Evolutionary conservation across 306 rosid genomes (phyloP).

Genomic region (Arachis hypogaea): DNA sequence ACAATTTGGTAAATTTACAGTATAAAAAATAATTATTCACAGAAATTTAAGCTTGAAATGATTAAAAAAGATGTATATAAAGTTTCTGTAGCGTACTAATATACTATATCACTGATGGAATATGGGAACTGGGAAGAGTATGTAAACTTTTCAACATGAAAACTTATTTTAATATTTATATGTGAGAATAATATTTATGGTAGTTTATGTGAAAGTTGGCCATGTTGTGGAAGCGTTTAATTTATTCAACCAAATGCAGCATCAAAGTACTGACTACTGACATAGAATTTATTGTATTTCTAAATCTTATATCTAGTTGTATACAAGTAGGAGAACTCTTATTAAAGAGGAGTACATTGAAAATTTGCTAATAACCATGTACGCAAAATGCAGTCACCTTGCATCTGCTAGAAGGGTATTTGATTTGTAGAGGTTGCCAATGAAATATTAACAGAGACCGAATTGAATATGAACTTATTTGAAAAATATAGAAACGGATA

Average conservation of each 20-base stretch:
- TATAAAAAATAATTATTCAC: too few relatives aligned
- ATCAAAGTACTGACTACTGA: conserved; percentile 5
- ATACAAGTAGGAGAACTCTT: conserved; percentile 30
- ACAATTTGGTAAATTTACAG: too few relatives aligned
- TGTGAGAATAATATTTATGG: conserved; percentile 16
- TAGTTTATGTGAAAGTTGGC: conserved; percentile 49
- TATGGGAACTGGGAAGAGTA: too few relatives aligned
- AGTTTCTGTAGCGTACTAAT: too few relatives aligned
- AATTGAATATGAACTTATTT: too few relatives aligned
- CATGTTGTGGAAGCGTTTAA: conserved; percentile 31
- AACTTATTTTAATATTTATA: too few relatives aligned
- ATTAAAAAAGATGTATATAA: too few relatives aligned
- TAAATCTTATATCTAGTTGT: conserved; percentile 46
- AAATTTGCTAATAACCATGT: conserved; percentile 57
- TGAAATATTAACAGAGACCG: too few relatives aligned
- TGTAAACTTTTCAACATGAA: too few relatives aligned
- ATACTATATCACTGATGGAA: too few relatives aligned
- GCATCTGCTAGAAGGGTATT: conserved; percentile 55
- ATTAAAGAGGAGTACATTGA: conserved; percentile 46
- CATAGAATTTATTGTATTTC: conserved; percentile 46
- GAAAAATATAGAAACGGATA: too few relatives aligned
- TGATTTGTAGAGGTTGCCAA: conserved; percentile 30
- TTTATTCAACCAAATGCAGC: conserved; percentile 47
- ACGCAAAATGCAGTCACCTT: conserved; percentile 58
- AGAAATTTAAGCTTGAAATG: too few relatives aligned